Evolutionary conservation across 139 green algal species (phyloP).

Genomic region (Dunaliella primolecta): DNA sequence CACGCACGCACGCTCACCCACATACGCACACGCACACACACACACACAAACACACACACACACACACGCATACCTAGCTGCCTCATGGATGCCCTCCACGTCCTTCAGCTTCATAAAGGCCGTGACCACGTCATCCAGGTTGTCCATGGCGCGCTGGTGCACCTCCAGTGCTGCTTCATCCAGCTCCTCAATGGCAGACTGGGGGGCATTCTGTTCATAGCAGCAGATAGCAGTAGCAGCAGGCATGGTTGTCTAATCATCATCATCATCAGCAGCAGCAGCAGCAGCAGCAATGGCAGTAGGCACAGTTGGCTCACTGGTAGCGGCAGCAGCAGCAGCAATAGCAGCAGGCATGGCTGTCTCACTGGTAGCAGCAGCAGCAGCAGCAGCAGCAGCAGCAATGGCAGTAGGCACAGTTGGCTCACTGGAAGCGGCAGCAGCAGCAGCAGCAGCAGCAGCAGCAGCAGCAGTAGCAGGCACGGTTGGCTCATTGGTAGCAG

Average conservation of each 20-base stretch:
- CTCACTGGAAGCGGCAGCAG: conserved; percentile 2
- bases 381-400: conserved; percentile 3
- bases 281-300: neutral
- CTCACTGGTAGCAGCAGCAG: neutral
- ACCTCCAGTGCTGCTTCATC: conserved; percentile 11
- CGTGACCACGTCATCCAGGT: conserved; percentile 30
- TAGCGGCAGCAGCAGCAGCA: neutral
- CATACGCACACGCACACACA: no score
- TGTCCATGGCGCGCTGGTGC: conserved; percentile 13
- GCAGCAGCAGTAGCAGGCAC: neutral
- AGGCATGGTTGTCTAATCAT: neutral
- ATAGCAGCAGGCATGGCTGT: neutral
- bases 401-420: neutral
- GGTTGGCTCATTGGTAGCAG: conserved; percentile 19
- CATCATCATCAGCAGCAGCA: no score
- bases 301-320: neutral
- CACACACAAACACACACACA: no score
- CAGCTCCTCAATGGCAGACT: neutral
- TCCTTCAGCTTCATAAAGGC: conserved; percentile 50
- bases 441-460: conserved; percentile 26
- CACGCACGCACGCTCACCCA: no score
- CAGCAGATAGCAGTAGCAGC: neutral
- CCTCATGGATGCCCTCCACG: conserved; percentile 53
- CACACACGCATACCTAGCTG: conserved; percentile 10
- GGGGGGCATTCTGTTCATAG: neutral